phyloP scores from a whole-genome alignment of 176 grass and related monocot genomes.

The Bonia amplexicaulis region DNA sequence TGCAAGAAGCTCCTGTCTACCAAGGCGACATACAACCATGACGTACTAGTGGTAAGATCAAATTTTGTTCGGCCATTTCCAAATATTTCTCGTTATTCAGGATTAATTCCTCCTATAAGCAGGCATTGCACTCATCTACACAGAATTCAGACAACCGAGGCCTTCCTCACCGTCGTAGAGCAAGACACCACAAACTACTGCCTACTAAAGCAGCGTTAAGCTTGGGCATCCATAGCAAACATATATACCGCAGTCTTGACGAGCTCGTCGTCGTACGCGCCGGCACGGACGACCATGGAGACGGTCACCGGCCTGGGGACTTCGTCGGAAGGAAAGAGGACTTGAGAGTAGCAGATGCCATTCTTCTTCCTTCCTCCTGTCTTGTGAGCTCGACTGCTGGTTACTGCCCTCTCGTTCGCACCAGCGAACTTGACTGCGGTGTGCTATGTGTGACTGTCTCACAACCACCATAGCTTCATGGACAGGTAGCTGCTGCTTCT shows the following conservation, averaged over 20 bases:
- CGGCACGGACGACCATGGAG: slow-evolving; percentile 69
- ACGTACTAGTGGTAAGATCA: neutral
- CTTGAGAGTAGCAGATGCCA: slow-evolving; percentile 79
- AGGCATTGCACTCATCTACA: no score
- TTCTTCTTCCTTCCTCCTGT: neutral
- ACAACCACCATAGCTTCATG: neutral
- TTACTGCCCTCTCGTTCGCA: slow-evolving; percentile 5
- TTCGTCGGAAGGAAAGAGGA: slow-evolving; percentile 93
- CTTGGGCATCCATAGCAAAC: neutral
- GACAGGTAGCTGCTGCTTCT: neutral
- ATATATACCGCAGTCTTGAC: slow-evolving; percentile 86
- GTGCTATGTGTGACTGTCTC: neutral
- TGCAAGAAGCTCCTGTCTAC: neutral
- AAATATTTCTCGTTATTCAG: no score
- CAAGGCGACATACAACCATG: neutral
- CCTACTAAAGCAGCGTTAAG: neutral
- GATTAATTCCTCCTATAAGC: no score
- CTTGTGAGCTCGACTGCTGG: neutral
- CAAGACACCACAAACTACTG: neutral
- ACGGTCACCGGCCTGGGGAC: slow-evolving; percentile 33
- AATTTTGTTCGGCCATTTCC: neutral
- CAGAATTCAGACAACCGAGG: no score
- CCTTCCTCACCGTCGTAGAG: no score
- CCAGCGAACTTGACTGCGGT: neutral
- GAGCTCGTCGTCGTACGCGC: slow-evolving; percentile 82